These are phyloP conservation scores for Micractinium sp. DNA, from an alignment of 139 green algal species.

Conservation along the genomic window DNA sequence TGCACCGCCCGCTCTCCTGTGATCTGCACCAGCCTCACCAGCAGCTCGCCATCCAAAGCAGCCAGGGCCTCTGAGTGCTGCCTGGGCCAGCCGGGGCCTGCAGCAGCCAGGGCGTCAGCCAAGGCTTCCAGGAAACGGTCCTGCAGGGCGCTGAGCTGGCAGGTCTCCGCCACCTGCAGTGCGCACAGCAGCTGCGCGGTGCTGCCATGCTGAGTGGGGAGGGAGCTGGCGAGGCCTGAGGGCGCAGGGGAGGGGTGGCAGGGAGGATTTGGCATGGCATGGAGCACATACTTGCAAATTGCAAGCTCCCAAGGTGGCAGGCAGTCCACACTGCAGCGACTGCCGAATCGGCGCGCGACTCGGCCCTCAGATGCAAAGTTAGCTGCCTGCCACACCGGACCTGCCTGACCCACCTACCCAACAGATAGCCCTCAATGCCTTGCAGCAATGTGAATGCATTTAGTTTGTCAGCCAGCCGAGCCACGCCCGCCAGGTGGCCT, in stretches of 20 bases:
- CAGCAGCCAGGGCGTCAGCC: not conserved
- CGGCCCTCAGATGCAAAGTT: too few relatives aligned
- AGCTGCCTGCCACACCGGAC: too few relatives aligned
- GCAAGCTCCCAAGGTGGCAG: too few relatives aligned
- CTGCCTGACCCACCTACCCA: too few relatives aligned
- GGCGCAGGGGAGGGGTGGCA: not conserved
- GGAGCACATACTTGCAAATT: too few relatives aligned
- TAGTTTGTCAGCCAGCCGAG: not conserved
- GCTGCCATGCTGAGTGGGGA: not conserved
- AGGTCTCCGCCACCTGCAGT: not conserved
- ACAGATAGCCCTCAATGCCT: not conserved
- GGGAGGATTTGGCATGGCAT: too few relatives aligned
- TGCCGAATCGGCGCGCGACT: too few relatives aligned
- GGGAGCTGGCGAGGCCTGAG: not conserved
- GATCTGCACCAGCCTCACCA: not conserved
- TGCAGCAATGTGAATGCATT: not conserved
- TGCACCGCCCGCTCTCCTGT: not conserved
- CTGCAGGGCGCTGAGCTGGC: not conserved
- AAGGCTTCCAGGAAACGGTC: not conserved
- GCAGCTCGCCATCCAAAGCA: not conserved
- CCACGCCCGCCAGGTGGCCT: not conserved
- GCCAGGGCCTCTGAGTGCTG: not conserved
- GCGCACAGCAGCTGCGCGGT: not conserved
- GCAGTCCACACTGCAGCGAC: too few relatives aligned
- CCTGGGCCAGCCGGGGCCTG: not conserved